Percentiles rank a stretch among this genome's conserved stretches.
phyloP scores from a whole-genome alignment of 352 stramenopile species.

The Peronospora tabacina region DNA sequence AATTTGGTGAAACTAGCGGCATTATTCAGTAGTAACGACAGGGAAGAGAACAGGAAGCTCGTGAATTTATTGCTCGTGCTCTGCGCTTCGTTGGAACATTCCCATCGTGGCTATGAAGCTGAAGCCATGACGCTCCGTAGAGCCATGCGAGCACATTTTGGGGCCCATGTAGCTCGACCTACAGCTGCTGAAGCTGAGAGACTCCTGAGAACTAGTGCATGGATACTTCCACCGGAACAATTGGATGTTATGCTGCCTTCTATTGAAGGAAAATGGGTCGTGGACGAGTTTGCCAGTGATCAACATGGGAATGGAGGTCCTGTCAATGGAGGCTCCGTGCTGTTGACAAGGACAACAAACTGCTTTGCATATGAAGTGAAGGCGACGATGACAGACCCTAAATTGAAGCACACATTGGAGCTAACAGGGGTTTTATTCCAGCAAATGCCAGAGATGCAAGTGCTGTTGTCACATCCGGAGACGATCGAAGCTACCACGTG shows the following conservation, averaged over 20 bases:
- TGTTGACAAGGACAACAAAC: conserved; percentile 47
- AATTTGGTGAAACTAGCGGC: conserved; percentile 41
- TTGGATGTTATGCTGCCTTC: conserved; percentile 45
- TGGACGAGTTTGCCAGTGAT: conserved; percentile 66
- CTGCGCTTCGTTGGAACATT: conserved; percentile 49
- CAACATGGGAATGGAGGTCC: conserved; percentile 31
- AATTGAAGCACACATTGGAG: conserved; percentile 41
- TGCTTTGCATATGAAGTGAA: conserved; percentile 56
- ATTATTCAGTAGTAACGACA: conserved; percentile 31
- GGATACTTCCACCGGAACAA: conserved; percentile 40
- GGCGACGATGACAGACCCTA: conserved; percentile 39
- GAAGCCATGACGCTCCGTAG: conserved; percentile 40
- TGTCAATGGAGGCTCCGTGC: conserved; percentile 63
- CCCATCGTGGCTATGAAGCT: conserved; percentile 56
- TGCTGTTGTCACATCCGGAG: conserved; percentile 30
- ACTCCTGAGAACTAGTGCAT: conserved; percentile 46
- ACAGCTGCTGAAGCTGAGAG: conserved; percentile 36
- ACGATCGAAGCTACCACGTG: conserved; percentile 23
- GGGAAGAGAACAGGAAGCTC: conserved; percentile 17
- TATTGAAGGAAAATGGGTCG: conserved; percentile 73
- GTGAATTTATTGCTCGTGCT: conserved; percentile 33
- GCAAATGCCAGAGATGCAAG: conserved; percentile 44
- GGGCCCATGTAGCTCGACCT: conserved; percentile 24
- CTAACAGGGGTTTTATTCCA: conserved; percentile 55
- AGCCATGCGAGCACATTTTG: conserved; percentile 36